A percentile compares a stretch with the other conserved stretches of the same genome.
Evolutionary conservation across 2,329 filamentous ascomycete species (phyloP).

Genomic region (Paraphoma sp.): DNA sequence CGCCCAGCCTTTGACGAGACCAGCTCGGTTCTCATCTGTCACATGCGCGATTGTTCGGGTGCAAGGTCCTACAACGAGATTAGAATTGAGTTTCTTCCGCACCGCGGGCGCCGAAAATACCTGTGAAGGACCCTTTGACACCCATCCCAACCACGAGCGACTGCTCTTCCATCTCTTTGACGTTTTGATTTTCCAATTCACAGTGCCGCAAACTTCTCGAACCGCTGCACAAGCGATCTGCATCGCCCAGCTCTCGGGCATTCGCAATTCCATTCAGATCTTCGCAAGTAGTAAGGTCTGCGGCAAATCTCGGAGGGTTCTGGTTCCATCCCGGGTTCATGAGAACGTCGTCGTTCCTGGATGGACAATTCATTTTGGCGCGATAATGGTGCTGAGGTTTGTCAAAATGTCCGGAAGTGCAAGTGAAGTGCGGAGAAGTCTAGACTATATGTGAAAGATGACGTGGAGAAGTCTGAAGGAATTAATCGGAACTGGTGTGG

Average conservation of each 20-base stretch:
- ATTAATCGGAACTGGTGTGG: not conserved
- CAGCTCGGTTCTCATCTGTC: conserved; percentile 25
- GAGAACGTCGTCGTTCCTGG: conserved; percentile 34
- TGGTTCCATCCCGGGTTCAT: conserved; percentile 40
- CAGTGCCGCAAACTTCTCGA: conserved; percentile 16
- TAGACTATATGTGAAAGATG: conserved; percentile 15
- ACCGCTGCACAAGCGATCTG: conserved; percentile 21
- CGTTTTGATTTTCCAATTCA: conserved; percentile 19
- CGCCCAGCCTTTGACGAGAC: conserved; percentile 22
- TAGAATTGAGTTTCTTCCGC: conserved; percentile 6
- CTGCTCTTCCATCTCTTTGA: conserved; percentile 26
- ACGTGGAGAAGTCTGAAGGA: conserved; percentile 21
- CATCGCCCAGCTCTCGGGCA: conserved; percentile 36
- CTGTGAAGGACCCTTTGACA: conserved; percentile 31
- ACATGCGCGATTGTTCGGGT: conserved; percentile 30
- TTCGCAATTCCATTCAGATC: conserved; percentile 41
- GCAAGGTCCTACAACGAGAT: conserved; percentile 32
- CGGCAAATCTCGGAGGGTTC: conserved; percentile 35
- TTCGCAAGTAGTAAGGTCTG: conserved; percentile 40
- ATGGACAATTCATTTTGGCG: conserved; percentile 40
- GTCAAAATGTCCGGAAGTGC: not conserved
- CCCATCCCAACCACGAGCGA: conserved; percentile 23
- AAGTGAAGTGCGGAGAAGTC: not conserved
- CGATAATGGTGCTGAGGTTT: not conserved
- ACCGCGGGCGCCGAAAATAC: conserved; percentile 11